Conservation (phyloP, 257 asterid genomes). For the Thymus quinquecostatus region DNA sequence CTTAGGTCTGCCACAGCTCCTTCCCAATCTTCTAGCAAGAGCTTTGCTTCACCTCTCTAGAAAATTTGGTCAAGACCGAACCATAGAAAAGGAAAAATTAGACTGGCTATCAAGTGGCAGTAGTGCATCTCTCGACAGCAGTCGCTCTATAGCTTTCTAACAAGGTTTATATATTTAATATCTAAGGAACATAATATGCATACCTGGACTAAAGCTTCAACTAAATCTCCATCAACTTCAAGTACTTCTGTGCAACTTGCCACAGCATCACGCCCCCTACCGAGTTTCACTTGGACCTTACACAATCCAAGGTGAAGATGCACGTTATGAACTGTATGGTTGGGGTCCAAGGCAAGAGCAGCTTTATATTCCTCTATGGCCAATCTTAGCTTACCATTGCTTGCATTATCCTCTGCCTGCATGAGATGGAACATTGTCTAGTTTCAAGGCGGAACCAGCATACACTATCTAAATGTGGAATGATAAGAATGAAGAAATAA, state of each 20-base stretch:
- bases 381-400: conserved; percentile 81
- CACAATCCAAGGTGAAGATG: conserved; percentile 86
- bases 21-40: conserved; percentile 85
- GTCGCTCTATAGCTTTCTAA: not conserved
- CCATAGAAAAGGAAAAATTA: not conserved
- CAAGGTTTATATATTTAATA: not conserved
- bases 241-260: conserved; percentile 77
- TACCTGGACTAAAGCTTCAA: conserved; percentile 90
- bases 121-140: conserved; percentile 1
- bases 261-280: conserved; percentile 83
- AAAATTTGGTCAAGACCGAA: conserved; percentile 14
- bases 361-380: conserved; percentile 79
- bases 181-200: conserved; percentile 8
- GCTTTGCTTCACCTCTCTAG: conserved; percentile 91
- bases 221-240: conserved; percentile 69
- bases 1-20: conserved; percentile 89
- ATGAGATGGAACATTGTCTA: conserved; percentile 22
- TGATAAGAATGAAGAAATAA: not conserved
- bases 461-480: conserved; percentile 17
- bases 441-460: conserved; percentile 8
- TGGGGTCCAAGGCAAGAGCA: conserved; percentile 79
- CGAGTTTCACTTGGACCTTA: conserved; percentile 82
- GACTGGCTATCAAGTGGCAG: not conserved
- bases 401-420: conserved; percentile 90
- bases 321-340: conserved; percentile 71